Evolutionary conservation across 768 basidiomycete species (phyloP), one percentile per base, ranked within the genome.

Genomic region (Tulasnella sp.): DNA sequence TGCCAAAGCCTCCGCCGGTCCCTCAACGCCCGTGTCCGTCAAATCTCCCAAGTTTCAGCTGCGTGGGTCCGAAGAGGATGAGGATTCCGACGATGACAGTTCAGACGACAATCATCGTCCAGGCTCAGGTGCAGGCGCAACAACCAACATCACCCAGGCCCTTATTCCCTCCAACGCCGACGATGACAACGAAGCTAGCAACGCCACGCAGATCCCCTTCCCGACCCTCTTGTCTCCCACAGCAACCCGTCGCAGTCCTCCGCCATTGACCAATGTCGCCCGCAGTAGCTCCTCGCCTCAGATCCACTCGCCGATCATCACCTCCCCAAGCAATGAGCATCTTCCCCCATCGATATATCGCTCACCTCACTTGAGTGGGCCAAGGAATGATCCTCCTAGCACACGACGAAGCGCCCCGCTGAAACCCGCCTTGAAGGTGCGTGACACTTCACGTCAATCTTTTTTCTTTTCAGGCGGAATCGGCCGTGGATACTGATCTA

Each of bases 401-500:
- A 49, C 57, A 5, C 3, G 57, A 19, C n/a, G 30, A n/a, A 2
- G 12, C 12, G 24, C 22, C 48, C 57, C 57, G 34, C 57, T 59
- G 27, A 59, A 59, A 41, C 57, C 57, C n/a, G 45, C 57, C n/a
- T 29, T 59, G 21, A 59, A 59, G 49, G 57, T 59, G 46, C 46
- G 57, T 50, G 34, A n/a, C n/a, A n/a, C n/a, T n/a, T n/a, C n/a
- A n/a, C n/a, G n/a, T n/a, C n/a, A n/a, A n/a, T n/a, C n/a, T n/a
- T n/a, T n/a, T n/a, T n/a, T n/a, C n/a, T n/a, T n/a, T n/a, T n/a
- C n/a, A n/a, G n/a, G n/a, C n/a, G n/a, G n/a, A n/a, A n/a, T n/a
- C n/a, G n/a, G n/a, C n/a, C n/a, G n/a, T n/a, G n/a, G n/a, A n/a
- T n/a, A n/a, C n/a, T n/a, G n/a, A n/a, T n/a, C n/a, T n/a, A n/a